Evolutionary conservation across 805 yeast genomes (phyloP), one percentile per base, ranked within the genome.

Genomic region (Wickerhamiella kurtzmanii): DNA sequence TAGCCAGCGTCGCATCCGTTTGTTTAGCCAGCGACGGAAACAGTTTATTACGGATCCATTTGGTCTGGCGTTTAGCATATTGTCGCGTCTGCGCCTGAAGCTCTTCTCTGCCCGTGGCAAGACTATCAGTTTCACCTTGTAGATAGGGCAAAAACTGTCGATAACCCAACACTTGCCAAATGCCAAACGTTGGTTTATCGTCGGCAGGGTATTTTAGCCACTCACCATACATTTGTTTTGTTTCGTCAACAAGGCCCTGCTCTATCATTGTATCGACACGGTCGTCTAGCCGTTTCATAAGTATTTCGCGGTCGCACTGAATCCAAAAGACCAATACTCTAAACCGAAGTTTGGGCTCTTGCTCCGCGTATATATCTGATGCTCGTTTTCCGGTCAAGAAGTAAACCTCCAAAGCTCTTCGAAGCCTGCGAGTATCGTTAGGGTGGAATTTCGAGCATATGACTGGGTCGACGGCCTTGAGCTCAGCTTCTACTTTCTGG

Each of bases 121-220:
- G 37, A 4, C 40, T 45, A 6, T 6, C 9, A 6, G 20, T 37
- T 41, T 22, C 32, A 1, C 21, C 17, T 5, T 39, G 5, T 6
- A 57, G 28, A 20, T 51, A 62, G 5, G 62, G 59, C 25, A 60
- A 51, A 46, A 56, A 55, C 47, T 60, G 60, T 20, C 85, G 84
- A 64, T 84, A 92, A 1, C 97, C 97, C 57, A 89, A 84, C 1
- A 84, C 95, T 64, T 92, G 97, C 87, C 87, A 87, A 0, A 89
- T 73, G 2, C 97, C 97, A 77, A 19, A 56, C 60, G 4, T 62
- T n/a, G 59, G 1, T 11, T 19, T 9, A 25, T 25, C 32, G 11
- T 39, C 44, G 4, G 44, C 42, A 16, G 44, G 35, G 25, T 49
- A 49, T 57, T 53, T 20, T 18, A 43, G 39, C 3, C 50, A 41